Evolutionary conservation across 2,329 filamentous ascomycete species (phyloP), one percentile per base, ranked within the genome.

Genomic region (Rugonectria rugulosa): DNA sequence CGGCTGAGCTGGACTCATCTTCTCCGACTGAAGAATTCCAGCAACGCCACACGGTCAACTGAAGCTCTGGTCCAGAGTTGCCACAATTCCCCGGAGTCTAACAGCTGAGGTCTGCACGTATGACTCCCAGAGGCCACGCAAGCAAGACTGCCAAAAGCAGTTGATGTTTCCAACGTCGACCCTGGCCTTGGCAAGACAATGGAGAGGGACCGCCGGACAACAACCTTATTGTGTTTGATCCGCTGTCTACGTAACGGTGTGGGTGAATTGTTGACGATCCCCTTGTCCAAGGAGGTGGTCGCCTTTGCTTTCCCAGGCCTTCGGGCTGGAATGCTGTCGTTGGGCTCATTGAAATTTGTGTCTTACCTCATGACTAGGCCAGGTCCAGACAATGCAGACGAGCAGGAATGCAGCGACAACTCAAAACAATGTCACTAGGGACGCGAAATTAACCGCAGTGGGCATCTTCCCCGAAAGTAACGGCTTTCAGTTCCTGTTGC

Each of bases 321-420:
- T n/a, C n/a, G n/a, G n/a, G n/a, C n/a, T n/a, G n/a, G n/a, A n/a
- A n/a, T n/a, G n/a, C n/a, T n/a, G n/a, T n/a, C n/a, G n/a, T n/a
- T n/a, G n/a, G n/a, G 24, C 45, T 37, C 23, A 12, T 15, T 9
- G 14, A 14, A 17, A 11, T 5, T 24, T 17, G n/a, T 10, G 17
- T 32, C 20, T 10, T 17, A n/a, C 5, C 9, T 17, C 27, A 21
- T 9, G 14, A 7, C 45, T 48, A 48, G 34, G 10, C 46, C 24
- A 29, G 12, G 23, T 31, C 27, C 19, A 17, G 46, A 32, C 24
- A 23, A 17, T 26, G n/a, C 40, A 48, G 12, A 40, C 45, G 34
- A 40, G 20, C 5, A 40, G 46, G 46, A 49, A 49, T 29, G 46
- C 27, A 40, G 36, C 5, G 17, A 12, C n/a, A 40, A 49, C 34